Evolutionary conservation across 768 basidiomycete genomes (phyloP).

Genomic region (Leccinum variicolor): DNA sequence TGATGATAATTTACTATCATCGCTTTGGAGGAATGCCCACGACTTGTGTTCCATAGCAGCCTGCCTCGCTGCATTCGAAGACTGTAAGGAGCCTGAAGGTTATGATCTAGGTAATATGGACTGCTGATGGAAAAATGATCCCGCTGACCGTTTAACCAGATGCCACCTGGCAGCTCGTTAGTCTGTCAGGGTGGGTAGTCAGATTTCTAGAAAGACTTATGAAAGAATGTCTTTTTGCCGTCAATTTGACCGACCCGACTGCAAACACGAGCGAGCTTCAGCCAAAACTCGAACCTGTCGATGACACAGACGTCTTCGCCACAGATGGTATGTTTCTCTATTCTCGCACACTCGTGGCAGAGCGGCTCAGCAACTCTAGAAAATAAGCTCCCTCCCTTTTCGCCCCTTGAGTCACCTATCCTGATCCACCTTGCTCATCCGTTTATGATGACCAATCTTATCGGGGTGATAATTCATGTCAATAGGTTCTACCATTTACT

Average conservation of each 20-base stretch:
- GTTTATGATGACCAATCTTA: conserved; percentile 49
- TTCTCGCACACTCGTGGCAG: conserved; percentile 38
- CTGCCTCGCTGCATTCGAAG: conserved; percentile 61
- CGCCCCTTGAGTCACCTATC: conserved; percentile 34
- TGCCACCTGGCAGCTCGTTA: conserved; percentile 70
- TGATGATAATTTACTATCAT: conserved; percentile 40
- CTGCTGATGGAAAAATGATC: conserved; percentile 1
- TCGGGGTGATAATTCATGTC: conserved; percentile 51
- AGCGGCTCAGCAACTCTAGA: conserved; percentile 30
- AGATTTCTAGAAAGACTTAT: conserved; percentile 59
- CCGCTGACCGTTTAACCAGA: conserved; percentile 37
- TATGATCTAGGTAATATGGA: conserved; percentile 58
- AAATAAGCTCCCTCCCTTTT: conserved; percentile 11
- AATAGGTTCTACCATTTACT: conserved; percentile 56
- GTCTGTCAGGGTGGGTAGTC: conserved; percentile 59
- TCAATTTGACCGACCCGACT: conserved; percentile 21
- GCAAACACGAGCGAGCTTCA: conserved; percentile 9
- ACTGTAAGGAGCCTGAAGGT: conserved; percentile 55
- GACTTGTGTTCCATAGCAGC: conserved; percentile 65
- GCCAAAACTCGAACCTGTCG: conserved; percentile 27
- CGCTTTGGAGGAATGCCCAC: conserved; percentile 58
- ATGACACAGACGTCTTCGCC: conserved; percentile 23
- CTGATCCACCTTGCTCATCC: conserved; percentile 66
- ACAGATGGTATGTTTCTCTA: conserved; percentile 22
- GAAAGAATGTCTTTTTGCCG: conserved; percentile 45